Evolutionary conservation across 768 basidiomycete species (phyloP).

Genomic region (Lanmaoa pseudosensibilis): DNA sequence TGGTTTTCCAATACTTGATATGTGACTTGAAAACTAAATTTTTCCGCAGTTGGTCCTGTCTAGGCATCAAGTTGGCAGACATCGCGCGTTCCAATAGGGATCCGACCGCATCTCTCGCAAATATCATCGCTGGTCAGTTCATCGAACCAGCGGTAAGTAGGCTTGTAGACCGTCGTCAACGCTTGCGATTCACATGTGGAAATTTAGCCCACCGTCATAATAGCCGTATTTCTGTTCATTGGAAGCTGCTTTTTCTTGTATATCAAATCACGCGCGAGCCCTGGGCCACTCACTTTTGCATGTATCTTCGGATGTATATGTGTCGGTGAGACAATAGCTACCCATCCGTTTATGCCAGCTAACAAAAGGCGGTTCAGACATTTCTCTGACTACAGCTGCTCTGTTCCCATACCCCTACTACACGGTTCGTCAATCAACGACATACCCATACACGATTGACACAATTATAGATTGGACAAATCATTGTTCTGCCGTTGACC

Average conservation of each 20-base stretch:
- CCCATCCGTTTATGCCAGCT: neutral
- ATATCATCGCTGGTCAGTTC: constrained; percentile 52
- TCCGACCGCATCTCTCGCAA: constrained; percentile 36
- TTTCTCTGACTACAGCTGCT: constrained; percentile 53
- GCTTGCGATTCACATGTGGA: neutral
- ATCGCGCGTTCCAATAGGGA: constrained; percentile 49
- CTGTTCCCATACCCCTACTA: constrained; percentile 71
- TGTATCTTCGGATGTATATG: constrained; percentile 59
- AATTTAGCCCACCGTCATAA: constrained; percentile 54
- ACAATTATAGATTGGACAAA: constrained; percentile 44
- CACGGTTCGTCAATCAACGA: constrained; percentile 29
- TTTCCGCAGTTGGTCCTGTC: constrained; percentile 57
- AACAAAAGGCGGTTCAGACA: constrained; percentile 41
- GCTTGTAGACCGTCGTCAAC: neutral
- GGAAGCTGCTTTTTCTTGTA: constrained; percentile 59
- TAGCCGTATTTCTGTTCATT: constrained; percentile 62
- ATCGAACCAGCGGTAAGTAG: constrained; percentile 48
- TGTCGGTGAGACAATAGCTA: constrained; percentile 42
- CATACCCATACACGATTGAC: neutral
- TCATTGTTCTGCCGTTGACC: constrained; percentile 54
- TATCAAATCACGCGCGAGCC: constrained; percentile 57
- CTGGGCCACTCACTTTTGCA: constrained; percentile 61
- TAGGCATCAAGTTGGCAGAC: constrained; percentile 63
- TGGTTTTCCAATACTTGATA: constrained; percentile 5
- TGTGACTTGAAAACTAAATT: neutral